Conservation (phyloP, 768 basidiomycete species). For the Thelephora ganbajun region DNA sequence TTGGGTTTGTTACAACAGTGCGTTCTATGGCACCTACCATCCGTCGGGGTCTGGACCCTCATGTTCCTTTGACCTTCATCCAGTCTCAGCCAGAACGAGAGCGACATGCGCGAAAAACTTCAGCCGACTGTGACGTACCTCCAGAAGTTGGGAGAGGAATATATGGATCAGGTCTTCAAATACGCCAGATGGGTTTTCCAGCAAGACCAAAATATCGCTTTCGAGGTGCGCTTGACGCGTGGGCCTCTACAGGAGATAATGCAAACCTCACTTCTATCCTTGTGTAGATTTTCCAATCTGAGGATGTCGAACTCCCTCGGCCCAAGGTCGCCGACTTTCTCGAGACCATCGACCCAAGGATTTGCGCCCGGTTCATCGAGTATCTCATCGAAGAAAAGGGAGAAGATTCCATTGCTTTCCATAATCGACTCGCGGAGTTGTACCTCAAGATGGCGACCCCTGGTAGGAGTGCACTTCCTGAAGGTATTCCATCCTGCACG, state of each 20-base stretch:
- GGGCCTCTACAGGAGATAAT: not conserved
- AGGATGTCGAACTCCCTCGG: constrained; percentile 83
- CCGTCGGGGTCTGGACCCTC: not conserved
- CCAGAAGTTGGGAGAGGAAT: constrained; percentile 76
- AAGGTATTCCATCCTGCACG: constrained; percentile 25
- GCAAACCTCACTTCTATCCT: not conserved
- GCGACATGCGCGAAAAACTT: constrained; percentile 66
- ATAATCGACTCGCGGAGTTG: constrained; percentile 81
- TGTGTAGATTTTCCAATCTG: constrained; percentile 82
- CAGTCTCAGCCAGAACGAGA: constrained; percentile 74
- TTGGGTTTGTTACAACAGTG: constrained; percentile 75
- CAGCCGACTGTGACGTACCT: constrained; percentile 79
- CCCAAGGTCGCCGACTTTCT: constrained; percentile 66
- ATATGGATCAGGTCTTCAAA: constrained; percentile 70
- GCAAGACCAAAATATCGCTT: constrained; percentile 53
- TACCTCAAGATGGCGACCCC: constrained; percentile 59
- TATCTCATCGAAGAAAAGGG: constrained; percentile 64
- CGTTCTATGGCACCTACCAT: constrained; percentile 13
- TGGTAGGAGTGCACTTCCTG: constrained; percentile 44
- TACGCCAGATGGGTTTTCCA: constrained; percentile 81
- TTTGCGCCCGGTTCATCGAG: constrained; percentile 75
- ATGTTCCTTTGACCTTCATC: not conserved
- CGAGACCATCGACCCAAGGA: constrained; percentile 48
- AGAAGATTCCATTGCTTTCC: constrained; percentile 56
- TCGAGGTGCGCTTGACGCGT: constrained; percentile 39